These are phyloP conservation scores for Eustoma russellianum DNA, from an alignment of 257 asterid genomes.

Conservation along the genomic window DNA sequence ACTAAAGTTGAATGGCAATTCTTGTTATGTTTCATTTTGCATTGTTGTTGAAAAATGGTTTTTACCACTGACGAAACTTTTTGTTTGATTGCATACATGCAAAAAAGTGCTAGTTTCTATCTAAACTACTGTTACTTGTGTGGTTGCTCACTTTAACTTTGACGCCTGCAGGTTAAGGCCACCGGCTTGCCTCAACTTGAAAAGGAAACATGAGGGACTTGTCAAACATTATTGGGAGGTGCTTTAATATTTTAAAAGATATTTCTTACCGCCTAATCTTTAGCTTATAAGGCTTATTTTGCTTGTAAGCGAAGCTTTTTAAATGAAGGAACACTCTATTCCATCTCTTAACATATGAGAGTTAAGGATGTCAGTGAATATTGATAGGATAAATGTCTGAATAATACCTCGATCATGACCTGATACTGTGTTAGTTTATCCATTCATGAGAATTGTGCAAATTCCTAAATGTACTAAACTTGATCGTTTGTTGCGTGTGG, in stretches of 20 bases:
- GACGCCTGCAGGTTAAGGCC: conserved; percentile 60
- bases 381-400: too few species aligned
- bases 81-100: too few species aligned
- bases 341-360: too few species aligned
- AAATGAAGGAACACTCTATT: too few species aligned
- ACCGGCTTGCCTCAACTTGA: conserved; percentile 35
- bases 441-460: too few species aligned
- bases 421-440: too few species aligned
- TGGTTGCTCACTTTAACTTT: conserved; percentile 2
- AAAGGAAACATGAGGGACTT: conserved; percentile 51
- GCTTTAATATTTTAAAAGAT: conserved; percentile 12
- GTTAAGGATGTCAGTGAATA: too few species aligned
- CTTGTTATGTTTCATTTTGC: not conserved
- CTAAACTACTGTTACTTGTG: not conserved
- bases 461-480: too few species aligned
- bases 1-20: not conserved
- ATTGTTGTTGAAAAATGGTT: not conserved
- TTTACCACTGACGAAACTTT: not conserved
- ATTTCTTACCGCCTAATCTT: not conserved
- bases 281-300: not conserved
- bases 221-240: conserved; percentile 51
- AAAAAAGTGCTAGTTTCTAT: not conserved
- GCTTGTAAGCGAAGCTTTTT: too few species aligned
- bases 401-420: too few species aligned
- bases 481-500: too few species aligned